These are phyloP conservation scores for Arthrobotrys sphaeroides DNA, from an alignment of 2,329 filamentous ascomycete species.

Conservation along the genomic window DNA sequence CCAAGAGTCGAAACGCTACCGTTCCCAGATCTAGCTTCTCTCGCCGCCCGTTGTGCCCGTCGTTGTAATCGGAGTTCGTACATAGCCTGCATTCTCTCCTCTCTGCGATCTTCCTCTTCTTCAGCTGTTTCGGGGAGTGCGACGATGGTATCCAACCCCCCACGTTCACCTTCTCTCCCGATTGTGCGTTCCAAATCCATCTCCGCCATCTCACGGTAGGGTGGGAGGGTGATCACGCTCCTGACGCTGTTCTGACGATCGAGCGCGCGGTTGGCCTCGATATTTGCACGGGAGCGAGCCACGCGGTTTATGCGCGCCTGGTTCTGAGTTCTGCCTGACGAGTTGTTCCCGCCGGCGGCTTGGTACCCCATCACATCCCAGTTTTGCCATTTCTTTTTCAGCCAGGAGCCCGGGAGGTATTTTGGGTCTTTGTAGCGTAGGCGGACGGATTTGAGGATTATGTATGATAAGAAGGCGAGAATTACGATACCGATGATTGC, in stretches of 20 bases:
- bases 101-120: conserved; percentile 78
- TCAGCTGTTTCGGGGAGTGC: conserved; percentile 83
- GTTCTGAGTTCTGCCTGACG: neutral
- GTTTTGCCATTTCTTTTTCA: conserved; percentile 53
- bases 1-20: conserved; percentile 32
- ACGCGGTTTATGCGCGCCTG: conserved; percentile 51
- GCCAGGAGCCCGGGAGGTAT: conserved; percentile 47
- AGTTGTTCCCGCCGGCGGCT: conserved; percentile 10
- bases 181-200: conserved; percentile 83
- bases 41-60: conserved; percentile 75
- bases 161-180: conserved; percentile 88
- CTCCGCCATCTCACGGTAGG: conserved; percentile 73
- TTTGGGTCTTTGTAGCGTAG: conserved; percentile 52
- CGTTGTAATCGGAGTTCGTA: conserved; percentile 87
- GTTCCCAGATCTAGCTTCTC: conserved; percentile 59
- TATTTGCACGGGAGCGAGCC: conserved; percentile 43
- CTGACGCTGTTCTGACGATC: conserved; percentile 86
- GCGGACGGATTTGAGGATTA: conserved; percentile 47
- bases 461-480: conserved; percentile 31
- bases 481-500: conserved; percentile 45
- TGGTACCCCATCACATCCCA: conserved; percentile 49
- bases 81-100: conserved; percentile 90
- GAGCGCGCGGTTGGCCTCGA: conserved; percentile 61
- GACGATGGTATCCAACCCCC: conserved; percentile 87
- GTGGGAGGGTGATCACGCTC: conserved; percentile 91